Evolutionary conservation across 2,329 filamentous ascomycete genomes (phyloP).

Genomic region (Cercospora canescens): DNA sequence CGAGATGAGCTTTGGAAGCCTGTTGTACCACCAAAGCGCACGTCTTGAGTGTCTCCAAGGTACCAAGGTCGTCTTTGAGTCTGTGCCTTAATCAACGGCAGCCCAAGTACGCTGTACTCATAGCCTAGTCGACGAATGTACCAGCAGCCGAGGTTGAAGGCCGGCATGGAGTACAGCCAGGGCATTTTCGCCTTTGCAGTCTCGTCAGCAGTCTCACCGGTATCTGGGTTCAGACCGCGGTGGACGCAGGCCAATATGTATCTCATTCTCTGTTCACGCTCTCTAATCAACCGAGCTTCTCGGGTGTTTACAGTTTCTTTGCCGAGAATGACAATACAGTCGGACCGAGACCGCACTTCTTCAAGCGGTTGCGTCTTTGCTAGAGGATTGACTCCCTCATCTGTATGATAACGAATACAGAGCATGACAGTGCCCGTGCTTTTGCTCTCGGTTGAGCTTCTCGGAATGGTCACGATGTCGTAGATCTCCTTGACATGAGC

Average conservation of each 20-base stretch:
- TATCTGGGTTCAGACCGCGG: background rate
- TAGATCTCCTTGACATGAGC: background rate
- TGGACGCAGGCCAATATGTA: background rate
- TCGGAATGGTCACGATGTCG: background rate
- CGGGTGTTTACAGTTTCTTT: background rate
- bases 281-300: background rate
- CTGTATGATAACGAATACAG: background rate
- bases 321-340: background rate
- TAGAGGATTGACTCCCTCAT: background rate
- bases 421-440: background rate
- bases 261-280: background rate
- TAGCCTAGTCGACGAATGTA: background rate
- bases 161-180: background rate
- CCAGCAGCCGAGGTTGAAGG: background rate
- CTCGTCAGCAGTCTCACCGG: background rate
- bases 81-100: background rate
- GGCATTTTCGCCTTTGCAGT: background rate
- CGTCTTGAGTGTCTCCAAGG: background rate
- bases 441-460: background rate
- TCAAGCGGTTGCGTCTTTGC: background rate
- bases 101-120: background rate
- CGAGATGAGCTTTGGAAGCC: background rate
- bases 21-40: background rate
- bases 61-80: background rate
- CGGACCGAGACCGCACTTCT: background rate